Evolutionary conservation across 805 yeast species (phyloP).

Genomic region (Hanseniaspora mollemarum): DNA sequence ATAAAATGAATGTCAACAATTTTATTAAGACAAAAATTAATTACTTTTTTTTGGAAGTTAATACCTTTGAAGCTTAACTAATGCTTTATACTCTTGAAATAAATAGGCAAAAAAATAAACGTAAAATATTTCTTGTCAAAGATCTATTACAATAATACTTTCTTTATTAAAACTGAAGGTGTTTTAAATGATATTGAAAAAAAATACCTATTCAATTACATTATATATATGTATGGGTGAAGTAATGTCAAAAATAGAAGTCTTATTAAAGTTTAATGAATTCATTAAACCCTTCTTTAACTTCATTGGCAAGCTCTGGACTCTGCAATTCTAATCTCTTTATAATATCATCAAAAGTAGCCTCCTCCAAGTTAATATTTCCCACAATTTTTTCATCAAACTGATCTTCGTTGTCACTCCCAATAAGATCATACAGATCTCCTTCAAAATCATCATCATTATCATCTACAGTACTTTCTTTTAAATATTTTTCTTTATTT

Average conservation of each 20-base stretch:
- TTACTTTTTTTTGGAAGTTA: no score
- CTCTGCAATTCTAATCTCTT: conserved; percentile 23
- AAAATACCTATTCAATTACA: no score
- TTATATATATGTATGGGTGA: no score
- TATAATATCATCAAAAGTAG: conserved; percentile 27
- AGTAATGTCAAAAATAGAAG: no score
- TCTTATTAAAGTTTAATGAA: conserved; percentile 18
- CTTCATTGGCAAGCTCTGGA: conserved; percentile 22
- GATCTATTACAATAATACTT: no score
- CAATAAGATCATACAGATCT: conserved; percentile 27
- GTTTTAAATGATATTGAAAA: no score
- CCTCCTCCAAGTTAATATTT: conserved; percentile 24
- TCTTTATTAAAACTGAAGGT: no score
- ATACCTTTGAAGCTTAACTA: no score
- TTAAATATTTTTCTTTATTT: conserved; percentile 25
- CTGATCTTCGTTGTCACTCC: conserved; percentile 21
- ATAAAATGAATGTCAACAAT: no score
- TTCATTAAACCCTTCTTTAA: conserved; percentile 22
- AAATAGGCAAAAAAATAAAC: background rate
- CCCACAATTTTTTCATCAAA: conserved; percentile 18
- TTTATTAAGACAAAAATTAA: no score
- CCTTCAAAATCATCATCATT: conserved; percentile 21
- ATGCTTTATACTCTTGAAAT: no score
- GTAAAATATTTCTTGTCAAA: background rate
- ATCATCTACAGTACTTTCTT: conserved; percentile 20